Conservation (phyloP, 371 early-diverging fungal species). For the Batrachochytrium dendrobatidis region DNA sequence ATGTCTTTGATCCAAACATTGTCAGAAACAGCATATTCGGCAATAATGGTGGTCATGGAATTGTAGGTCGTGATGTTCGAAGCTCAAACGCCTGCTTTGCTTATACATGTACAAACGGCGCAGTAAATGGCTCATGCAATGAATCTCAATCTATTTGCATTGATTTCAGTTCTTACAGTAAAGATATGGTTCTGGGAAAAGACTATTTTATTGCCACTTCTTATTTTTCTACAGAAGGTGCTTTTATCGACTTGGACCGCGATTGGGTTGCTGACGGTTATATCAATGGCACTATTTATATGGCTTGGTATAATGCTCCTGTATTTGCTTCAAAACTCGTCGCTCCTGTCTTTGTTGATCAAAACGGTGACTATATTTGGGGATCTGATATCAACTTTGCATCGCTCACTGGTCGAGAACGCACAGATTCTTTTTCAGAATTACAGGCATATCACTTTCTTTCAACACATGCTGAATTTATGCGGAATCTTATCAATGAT, state of each 20-base stretch:
- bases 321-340: slow-evolving; percentile 17
- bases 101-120: slow-evolving; percentile 13
- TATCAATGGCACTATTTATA: slow-evolving; percentile 10
- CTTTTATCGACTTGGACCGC: slow-evolving; percentile 17
- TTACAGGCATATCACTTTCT: slow-evolving; percentile 20
- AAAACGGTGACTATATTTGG: slow-evolving; percentile 11
- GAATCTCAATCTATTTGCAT: slow-evolving; percentile 14
- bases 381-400: slow-evolving; percentile 17
- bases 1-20: slow-evolving; percentile 8
- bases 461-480: slow-evolving; percentile 15
- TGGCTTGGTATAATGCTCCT: slow-evolving; percentile 20
- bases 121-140: slow-evolving; percentile 13
- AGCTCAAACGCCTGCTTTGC: slow-evolving; percentile 23
- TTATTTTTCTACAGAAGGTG: slow-evolving; percentile 21
- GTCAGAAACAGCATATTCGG: too few relatives aligned
- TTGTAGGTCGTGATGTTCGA: slow-evolving; percentile 18
- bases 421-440: slow-evolving; percentile 18
- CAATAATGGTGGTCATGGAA: slow-evolving; percentile 7
- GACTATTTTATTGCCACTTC: slow-evolving; percentile 12
- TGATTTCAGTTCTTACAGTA: too few relatives aligned
- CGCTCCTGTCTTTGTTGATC: too few relatives aligned
- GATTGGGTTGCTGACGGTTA: slow-evolving; percentile 24
- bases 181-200: too few relatives aligned
- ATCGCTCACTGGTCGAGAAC: slow-evolving; percentile 13
- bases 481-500: slow-evolving; percentile 14